These are phyloP conservation scores for Linaria vulgaris DNA, from an alignment of 257 asterid species.

Conservation along the genomic window DNA sequence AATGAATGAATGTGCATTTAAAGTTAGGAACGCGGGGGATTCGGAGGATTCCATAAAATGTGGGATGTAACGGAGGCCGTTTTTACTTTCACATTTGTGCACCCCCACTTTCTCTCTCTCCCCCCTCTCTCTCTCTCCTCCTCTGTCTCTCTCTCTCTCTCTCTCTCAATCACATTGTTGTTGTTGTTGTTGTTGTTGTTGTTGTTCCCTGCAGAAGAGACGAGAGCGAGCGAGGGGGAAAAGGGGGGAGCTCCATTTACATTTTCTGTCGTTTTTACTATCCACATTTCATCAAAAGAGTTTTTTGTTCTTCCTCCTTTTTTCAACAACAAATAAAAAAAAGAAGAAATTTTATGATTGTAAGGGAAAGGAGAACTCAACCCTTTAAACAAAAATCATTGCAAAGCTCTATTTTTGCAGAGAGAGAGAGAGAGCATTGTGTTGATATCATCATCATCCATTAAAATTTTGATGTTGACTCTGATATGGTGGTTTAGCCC, in stretches of 20 bases:
- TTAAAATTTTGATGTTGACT: conserved; percentile 8
- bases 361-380: background rate
- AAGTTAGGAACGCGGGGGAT: too few species aligned
- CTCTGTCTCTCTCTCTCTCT: conserved; percentile 3
- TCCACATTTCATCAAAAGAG: background rate
- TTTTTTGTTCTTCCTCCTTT: too few species aligned
- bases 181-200: too few species aligned
- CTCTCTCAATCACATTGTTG: conserved; percentile 19
- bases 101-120: background rate
- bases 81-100: too few species aligned
- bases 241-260: conserved; percentile 3
- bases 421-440: background rate
- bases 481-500: conserved; percentile 18
- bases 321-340: background rate
- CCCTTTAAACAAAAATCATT: conserved; percentile 5
- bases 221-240: conserved; percentile 21
- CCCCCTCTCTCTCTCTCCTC: background rate
- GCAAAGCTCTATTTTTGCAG: background rate
- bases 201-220: too few species aligned
- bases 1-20: too few species aligned
- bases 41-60: too few species aligned
- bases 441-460: too few species aligned
- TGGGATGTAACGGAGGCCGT: too few species aligned
- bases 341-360: background rate
- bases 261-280: background rate